Evolutionary conservation across 2,329 filamentous ascomycete genomes (phyloP).

Genomic region (Sporothrix globosa): DNA sequence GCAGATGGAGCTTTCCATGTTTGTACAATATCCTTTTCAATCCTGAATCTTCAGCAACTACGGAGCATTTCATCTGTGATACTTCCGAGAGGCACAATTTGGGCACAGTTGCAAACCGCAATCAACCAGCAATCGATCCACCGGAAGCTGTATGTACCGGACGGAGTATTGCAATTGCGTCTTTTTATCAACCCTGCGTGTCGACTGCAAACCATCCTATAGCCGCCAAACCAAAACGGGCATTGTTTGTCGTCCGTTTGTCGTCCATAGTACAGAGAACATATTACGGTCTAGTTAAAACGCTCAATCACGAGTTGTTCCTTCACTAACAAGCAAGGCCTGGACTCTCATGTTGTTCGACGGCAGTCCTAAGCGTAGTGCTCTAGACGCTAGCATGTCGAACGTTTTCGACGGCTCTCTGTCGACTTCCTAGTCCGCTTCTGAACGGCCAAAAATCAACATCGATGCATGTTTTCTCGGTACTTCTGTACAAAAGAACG

Average conservation of each 20-base stretch:
- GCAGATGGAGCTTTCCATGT: constrained; percentile 1
- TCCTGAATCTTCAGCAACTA: neutral
- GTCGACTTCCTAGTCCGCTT: neutral
- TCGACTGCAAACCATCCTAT: neutral
- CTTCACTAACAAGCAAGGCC: neutral
- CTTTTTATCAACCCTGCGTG: constrained; percentile 3
- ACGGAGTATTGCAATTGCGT: neutral
- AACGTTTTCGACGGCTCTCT: neutral
- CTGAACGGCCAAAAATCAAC: neutral
- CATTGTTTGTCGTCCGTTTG: neutral
- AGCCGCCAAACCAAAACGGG: constrained; percentile 13
- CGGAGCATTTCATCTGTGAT: neutral
- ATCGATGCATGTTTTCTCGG: neutral
- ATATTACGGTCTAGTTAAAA: neutral
- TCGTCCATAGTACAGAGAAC: no score
- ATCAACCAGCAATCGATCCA: neutral
- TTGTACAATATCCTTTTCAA: neutral
- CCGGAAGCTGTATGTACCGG: neutral
- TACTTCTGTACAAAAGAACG: neutral
- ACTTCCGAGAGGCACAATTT: neutral
- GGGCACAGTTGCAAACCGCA: neutral
- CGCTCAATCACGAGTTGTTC: neutral
- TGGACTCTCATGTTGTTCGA: neutral
- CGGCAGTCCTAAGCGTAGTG: neutral
- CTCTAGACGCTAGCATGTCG: neutral